Evolutionary conservation across 2,329 filamentous ascomycete genomes (phyloP), one percentile per base, ranked within the genome.

Genomic region (Westerdykella ornata): DNA sequence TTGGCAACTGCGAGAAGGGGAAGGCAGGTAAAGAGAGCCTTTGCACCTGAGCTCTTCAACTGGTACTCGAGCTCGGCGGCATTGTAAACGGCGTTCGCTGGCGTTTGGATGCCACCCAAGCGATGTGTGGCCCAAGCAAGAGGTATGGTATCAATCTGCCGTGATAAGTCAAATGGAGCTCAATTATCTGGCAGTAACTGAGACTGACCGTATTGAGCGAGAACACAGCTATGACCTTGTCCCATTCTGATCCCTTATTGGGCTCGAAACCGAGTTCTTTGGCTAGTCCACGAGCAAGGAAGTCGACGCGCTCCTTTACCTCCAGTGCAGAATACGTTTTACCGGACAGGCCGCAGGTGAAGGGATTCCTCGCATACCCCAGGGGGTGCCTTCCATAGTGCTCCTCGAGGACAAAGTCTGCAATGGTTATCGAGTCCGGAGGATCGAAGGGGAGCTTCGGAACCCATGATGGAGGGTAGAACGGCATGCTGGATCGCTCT

Each of bases 341-440:
- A 37, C 85, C 85, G 1, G 80, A 80, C 22, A 90, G 52, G 14
- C 85, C 87, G 57, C 85, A 90, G 26, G 82, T 88, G 66, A 84
- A 94, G 1, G 86, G 84, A 41, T 82, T 76, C 35, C 72, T 72
- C 15, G 86, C 82, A 46, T 77, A 71, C 22, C 75, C 72, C 8
- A 85, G 66, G 8, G 85, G 74, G 38, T 71, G 66, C 35, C 86
- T 78, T 28, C 85, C 85, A 56, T 86, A 77, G 35, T 74, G 68
- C 53, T 90, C 85, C 53, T 81, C 77, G 46, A 81, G 76, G 70
- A 94, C 81, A 65, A 94, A 94, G 38, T 90, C 80, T 49, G 76
- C 75, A 43, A 94, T 74, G 4, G 86, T 75, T 52, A 94, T 75
- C 20, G 79, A 79, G 63, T 92, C 86, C 13, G 86, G 86, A 8